Conservation (phyloP, 305 asterid species). For the Fraxinus albicans region DNA sequence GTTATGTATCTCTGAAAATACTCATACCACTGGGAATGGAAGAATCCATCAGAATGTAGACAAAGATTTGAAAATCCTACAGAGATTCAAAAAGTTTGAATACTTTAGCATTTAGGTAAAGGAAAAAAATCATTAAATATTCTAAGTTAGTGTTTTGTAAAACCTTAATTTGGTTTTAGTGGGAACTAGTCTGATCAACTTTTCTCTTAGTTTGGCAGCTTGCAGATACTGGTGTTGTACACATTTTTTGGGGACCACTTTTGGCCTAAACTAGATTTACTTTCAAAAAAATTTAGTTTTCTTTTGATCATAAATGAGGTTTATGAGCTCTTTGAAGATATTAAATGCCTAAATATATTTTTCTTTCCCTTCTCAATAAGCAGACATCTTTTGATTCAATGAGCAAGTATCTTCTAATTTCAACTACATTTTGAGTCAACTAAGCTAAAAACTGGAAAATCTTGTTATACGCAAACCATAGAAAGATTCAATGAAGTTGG, state of each 20-base stretch:
- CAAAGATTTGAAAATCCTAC: not conserved
- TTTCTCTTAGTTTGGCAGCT: not conserved
- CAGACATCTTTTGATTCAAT: not conserved
- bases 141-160: not conserved
- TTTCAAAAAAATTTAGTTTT: not conserved
- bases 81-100: slow-evolving; percentile 5
- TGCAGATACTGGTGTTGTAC: not conserved
- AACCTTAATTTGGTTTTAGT: not conserved
- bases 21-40: not conserved
- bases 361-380: not conserved
- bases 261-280: not conserved
- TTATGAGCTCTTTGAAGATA: not conserved
- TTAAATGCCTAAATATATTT: not conserved
- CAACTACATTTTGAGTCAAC: not conserved
- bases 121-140: slow-evolving; percentile 2
- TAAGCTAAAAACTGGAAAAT: not conserved
- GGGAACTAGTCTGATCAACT: not conserved
- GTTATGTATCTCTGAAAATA: not conserved
- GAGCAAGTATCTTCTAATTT: not conserved
- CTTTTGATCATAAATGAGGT: not conserved
- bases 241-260: not conserved
- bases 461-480: not conserved
- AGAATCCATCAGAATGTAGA: not conserved
- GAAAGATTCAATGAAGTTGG: not conserved
- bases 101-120: not conserved